Base-by-base conservation (phyloP, 768 basidiomycete genomes). In the Suillus plorans region DNA sequence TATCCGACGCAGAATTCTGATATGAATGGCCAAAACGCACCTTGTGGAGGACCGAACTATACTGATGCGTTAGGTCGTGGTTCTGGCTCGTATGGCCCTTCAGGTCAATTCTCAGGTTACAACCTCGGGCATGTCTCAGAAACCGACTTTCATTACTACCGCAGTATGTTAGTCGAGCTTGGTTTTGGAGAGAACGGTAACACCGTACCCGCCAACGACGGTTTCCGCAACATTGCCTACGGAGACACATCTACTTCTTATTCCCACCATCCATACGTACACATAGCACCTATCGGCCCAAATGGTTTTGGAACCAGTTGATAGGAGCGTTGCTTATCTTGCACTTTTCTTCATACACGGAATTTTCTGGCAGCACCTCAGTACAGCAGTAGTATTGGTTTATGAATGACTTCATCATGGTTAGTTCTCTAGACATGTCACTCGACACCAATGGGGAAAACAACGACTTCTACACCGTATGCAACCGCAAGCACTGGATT, bases 161-260 rank as follows among this genome's bases (percentile, higher is more conserved):
- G 85, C 68, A 85, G 85, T 64, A 91, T 92, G 89, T 86, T 90
- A 68, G 76, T 87, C 53, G 89, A 92, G 68, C 83, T 91, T 18
- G 90, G 90, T 25, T 88, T 87, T 68, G 86, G 86, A 22, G 86
- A 72, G 47, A 74, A 71, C 31, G 78, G 79, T 14, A 75, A 64
- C 49, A 68, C 68, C 25, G 70, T 68, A 52, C 34, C 69, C 31
- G 58, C 66, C 44, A 68, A 64, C 47, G 75, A 77, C 47, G 64
- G 68, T 45, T 53, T 75, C 50, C 76, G 72, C 64, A 71, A 66
- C 37, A 36, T 57, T 31, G 22, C 68, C 5, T 77, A 75, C 63
- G 59, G 82, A 49, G 79, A 79, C 62, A 76, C 70, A 34, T 77
- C 84, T 52, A 66, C 68, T n/a, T 59, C 71, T 57, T 77, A 76